Evolutionary conservation across 2,329 filamentous ascomycete species (phyloP).

Genomic region (Botrytis aclada): DNA sequence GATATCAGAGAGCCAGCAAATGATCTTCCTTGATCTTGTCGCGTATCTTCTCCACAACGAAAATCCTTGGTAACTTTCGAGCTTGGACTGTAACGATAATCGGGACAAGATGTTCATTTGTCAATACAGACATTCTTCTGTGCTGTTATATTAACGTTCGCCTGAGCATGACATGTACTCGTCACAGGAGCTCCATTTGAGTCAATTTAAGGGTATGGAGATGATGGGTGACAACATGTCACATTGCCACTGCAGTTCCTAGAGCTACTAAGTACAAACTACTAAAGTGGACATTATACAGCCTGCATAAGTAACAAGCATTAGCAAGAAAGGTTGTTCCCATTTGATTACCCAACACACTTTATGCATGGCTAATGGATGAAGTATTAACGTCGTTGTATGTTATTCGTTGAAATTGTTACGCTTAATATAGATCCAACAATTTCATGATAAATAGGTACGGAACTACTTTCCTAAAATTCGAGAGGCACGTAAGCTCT

Average conservation of each 20-base stretch:
- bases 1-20: background rate
- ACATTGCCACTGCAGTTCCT: background rate
- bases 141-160: background rate
- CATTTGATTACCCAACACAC: background rate
- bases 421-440: background rate
- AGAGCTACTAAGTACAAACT: background rate
- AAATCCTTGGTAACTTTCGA: background rate
- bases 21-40: slow-evolving; percentile 1
- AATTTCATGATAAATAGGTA: background rate
- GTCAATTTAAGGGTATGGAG: background rate
- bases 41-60: slow-evolving; percentile 5
- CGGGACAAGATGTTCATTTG: background rate
- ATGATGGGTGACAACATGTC: slow-evolving; percentile 5
- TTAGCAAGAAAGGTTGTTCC: background rate
- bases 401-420: background rate
- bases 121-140: background rate
- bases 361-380: background rate
- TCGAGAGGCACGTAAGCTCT: background rate
- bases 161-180: background rate
- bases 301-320: slow-evolving; percentile 1
- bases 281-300: background rate
- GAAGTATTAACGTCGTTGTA: background rate
- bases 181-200: background rate
- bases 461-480: background rate
- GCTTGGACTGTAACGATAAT: background rate